These are phyloP conservation scores for Fusarium sp. DNA, from an alignment of 2,329 filamentous ascomycete genomes.

Conservation along the genomic window DNA sequence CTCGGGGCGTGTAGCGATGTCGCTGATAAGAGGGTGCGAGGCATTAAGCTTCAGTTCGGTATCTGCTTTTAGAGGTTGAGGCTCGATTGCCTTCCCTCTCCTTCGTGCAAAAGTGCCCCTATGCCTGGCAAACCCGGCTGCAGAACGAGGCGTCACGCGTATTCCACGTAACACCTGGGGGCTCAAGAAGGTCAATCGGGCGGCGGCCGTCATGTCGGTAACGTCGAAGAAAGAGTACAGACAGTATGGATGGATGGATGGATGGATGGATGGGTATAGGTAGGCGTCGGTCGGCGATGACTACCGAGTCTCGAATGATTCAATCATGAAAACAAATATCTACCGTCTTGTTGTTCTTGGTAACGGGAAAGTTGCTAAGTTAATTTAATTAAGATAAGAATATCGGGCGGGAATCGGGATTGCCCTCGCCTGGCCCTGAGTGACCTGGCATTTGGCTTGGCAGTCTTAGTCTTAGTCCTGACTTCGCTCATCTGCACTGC, in stretches of 20 bases:
- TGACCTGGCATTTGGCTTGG: slow-evolving; percentile 14
- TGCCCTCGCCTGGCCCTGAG: slow-evolving; percentile 24
- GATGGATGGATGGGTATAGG: not conserved
- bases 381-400: not conserved
- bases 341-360: not conserved
- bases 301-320: slow-evolving; percentile 25
- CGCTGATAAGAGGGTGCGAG: slow-evolving; percentile 29
- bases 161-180: slow-evolving; percentile 71
- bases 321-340: slow-evolving; percentile 28
- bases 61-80: slow-evolving; percentile 50
- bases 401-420: slow-evolving; percentile 39
- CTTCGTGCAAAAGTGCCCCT: slow-evolving; percentile 63
- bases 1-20: slow-evolving; percentile 20
- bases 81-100: slow-evolving; percentile 71
- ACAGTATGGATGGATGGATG: not conserved
- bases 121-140: slow-evolving; percentile 52
- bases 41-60: slow-evolving; percentile 31
- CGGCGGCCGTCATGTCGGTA: slow-evolving; percentile 69
- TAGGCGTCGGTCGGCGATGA: slow-evolving; percentile 6
- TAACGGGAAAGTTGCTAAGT: not conserved
- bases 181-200: slow-evolving; percentile 74
- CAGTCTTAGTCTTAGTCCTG: not conserved
- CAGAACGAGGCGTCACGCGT: slow-evolving; percentile 51
- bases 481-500: slow-evolving; percentile 30
- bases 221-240: slow-evolving; percentile 3